These are phyloP conservation scores for Suillus spraguei DNA, from an alignment of 768 basidiomycete species.

Conservation along the genomic window DNA sequence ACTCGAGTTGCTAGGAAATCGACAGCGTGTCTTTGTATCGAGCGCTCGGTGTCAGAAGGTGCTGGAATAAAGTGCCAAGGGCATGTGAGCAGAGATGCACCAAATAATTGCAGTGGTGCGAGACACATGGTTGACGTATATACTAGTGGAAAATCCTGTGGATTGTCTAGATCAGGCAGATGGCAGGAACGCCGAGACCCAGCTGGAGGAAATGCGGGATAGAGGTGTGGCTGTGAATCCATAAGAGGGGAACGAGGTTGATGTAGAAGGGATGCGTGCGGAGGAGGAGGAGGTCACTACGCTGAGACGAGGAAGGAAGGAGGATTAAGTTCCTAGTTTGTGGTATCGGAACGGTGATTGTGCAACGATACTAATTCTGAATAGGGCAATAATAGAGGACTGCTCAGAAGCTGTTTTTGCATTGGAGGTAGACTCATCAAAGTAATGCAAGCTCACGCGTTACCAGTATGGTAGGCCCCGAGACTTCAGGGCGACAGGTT, in stretches of 20 bases:
- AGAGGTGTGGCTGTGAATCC: constrained; percentile 25
- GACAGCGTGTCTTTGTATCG: no score
- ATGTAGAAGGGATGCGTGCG: constrained; percentile 20
- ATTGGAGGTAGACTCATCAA: constrained; percentile 58
- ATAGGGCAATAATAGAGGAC: constrained; percentile 30
- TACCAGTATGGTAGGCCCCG: constrained; percentile 10
- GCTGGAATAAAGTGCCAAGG: no score
- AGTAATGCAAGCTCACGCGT: constrained; percentile 50
- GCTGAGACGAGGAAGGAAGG: constrained; percentile 25
- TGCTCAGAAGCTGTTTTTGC: constrained; percentile 57
- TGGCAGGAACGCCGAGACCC: constrained; percentile 51
- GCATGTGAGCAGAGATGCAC: no score
- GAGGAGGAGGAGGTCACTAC: constrained; percentile 29
- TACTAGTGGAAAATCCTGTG: constrained; percentile 15
- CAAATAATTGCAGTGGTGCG: no score
- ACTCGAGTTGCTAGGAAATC: no score
- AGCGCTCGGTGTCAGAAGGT: no score
- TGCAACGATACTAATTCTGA: constrained; percentile 20
- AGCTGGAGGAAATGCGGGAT: constrained; percentile 48
- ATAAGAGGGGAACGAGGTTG: constrained; percentile 17
- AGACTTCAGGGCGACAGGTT: background rate
- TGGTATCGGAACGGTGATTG: background rate
- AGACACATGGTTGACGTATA: no score
- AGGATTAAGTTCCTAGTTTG: background rate
- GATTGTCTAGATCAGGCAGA: constrained; percentile 18